Percentiles rank a stretch among this genome's conserved stretches.
These are phyloP conservation scores for Naganishia kalamii DNA, from an alignment of 768 basidiomycete species.

Conservation along the genomic window DNA sequence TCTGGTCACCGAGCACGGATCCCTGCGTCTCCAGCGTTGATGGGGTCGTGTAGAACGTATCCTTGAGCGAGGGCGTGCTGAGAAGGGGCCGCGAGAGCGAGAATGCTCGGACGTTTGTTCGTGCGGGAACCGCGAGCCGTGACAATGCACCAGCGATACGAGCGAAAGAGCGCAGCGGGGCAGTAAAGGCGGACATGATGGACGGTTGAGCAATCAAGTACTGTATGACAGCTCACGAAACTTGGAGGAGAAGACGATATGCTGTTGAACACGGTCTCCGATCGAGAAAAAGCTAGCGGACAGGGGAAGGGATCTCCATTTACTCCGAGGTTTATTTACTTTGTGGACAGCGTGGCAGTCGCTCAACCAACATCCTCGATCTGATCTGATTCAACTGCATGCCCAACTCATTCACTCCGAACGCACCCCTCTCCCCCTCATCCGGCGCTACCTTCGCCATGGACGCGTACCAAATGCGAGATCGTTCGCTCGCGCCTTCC, in stretches of 20 bases:
- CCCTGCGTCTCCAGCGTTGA: background rate
- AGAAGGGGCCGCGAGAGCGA: background rate
- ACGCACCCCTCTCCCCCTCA: too few species aligned
- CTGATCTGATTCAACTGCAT: background rate
- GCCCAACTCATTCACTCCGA: too few species aligned
- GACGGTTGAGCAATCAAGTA: background rate
- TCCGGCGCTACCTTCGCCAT: background rate
- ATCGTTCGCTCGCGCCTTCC: background rate
- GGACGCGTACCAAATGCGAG: slow-evolving; percentile 2
- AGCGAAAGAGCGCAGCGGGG: background rate
- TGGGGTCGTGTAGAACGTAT: background rate
- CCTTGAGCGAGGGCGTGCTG: background rate
- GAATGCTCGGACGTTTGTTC: background rate
- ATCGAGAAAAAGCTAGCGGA: background rate
- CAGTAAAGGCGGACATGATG: background rate
- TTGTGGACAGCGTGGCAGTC: background rate
- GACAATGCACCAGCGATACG: background rate
- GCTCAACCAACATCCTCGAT: background rate
- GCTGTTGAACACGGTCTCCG: background rate
- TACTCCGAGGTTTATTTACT: background rate
- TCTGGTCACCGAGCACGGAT: slow-evolving; percentile 1
- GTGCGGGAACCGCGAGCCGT: background rate
- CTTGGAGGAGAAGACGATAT: background rate
- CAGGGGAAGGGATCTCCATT: background rate
- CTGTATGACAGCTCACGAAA: background rate